Base-by-base conservation (phyloP, 2,329 filamentous ascomycete species). In the Bretziella fagacearum region DNA sequence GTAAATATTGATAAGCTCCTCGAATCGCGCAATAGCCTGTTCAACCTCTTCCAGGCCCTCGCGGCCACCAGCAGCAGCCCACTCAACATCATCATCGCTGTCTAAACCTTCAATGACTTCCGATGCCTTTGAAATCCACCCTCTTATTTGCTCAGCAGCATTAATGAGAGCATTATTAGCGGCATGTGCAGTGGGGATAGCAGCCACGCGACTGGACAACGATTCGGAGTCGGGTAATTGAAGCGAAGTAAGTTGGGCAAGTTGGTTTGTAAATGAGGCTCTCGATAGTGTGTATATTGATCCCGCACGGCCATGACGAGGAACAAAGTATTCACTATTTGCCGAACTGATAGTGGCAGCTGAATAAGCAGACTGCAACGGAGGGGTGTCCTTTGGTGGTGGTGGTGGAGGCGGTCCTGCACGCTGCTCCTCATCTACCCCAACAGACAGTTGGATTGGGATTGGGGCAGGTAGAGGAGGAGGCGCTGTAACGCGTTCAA, bases 41-140 rank as follows among this genome's bases (percentile, higher is more conserved):
- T 81, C 77, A 20, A 81, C 78, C 54, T 81, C 78, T 44, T 78
- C 79, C 29, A 89, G 67, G 2, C 84, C 84, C 61, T 89, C 83
- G 52, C 81, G 71, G 2, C 91, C 91, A 45, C 85, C 91, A 5
- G 76, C 76, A 1, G 87, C 89, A 2, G 91, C 87, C 91, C 91
- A 98, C 61, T 96, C 89, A 13, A 96, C 86, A 58, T 98, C 91
- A 60, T 96, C 91, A 53, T 96, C 89, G 46, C 87, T 86, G 60
- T 96, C 86, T 35, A 98, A 67, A 4, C 87, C 87, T 47, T 75
- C 74, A 46, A 98, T 77, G 26, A 96, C 87, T 56, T 93, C 85
- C 0, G 81, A 81, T 0, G 89, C 89, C 61, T 95, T 95, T 53
- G 74, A 74, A 58, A 95, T 94, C 91, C 91, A 98, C 56, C 81